phyloP scores from a whole-genome alignment of 345 rosid species.

The Corymbia maculata region DNA sequence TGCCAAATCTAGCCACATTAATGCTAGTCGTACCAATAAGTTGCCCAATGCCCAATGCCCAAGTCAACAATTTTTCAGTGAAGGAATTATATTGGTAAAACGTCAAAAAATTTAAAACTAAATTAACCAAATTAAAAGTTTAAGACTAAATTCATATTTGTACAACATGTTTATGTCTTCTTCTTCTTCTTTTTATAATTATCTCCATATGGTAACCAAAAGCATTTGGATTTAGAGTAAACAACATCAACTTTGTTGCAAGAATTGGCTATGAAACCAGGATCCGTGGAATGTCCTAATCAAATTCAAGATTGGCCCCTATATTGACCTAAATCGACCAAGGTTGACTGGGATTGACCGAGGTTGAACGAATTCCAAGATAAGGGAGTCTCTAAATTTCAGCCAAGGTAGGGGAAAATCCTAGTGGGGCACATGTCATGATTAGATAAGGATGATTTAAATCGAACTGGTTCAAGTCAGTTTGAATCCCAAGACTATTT shows the following conservation, averaged over 20 bases:
- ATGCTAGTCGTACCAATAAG: not conserved
- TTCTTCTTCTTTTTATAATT: too few relatives aligned
- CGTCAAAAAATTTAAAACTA: too few relatives aligned
- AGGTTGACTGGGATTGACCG: not conserved
- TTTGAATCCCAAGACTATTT: not conserved
- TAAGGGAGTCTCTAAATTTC: not conserved
- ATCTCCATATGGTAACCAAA: not conserved
- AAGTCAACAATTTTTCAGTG: not conserved
- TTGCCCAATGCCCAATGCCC: not conserved
- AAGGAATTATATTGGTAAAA: too few relatives aligned
- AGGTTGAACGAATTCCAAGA: not conserved
- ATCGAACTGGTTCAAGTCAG: not conserved
- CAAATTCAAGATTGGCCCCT: not conserved
- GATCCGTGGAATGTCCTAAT: not conserved
- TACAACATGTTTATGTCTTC: not conserved
- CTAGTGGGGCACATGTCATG: not conserved
- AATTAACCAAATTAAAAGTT: too few relatives aligned
- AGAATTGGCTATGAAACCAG: not conserved
- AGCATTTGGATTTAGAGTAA: not conserved
- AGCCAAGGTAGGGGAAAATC: not conserved
- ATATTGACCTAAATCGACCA: not conserved
- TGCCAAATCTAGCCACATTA: too few relatives aligned
- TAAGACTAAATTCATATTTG: not conserved
- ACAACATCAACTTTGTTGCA: not conserved
- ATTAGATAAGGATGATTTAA: not conserved